phyloP scores from a whole-genome alignment of 306 rosid species.

The Cajanus cajan region DNA sequence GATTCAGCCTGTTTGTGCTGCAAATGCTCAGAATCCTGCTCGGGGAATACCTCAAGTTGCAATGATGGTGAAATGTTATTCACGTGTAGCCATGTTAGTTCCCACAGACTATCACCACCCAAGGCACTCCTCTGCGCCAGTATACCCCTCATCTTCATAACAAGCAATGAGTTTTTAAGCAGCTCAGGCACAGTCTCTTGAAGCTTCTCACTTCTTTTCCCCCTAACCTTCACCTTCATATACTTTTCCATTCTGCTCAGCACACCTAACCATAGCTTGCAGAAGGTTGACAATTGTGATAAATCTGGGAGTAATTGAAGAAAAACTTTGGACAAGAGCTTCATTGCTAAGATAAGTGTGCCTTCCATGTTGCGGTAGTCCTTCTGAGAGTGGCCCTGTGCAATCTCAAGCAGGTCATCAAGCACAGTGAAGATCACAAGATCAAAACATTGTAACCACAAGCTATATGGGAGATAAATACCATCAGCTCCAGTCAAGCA shows the following conservation, averaged over 20 bases:
- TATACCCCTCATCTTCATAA: slow-evolving; percentile 75
- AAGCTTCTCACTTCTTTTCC: slow-evolving; percentile 87
- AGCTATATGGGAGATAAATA: slow-evolving; percentile 52
- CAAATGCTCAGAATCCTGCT: slow-evolving; percentile 61
- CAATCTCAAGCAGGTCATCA: slow-evolving; percentile 92
- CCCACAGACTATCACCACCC: slow-evolving; percentile 98
- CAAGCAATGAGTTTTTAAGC: slow-evolving; percentile 77
- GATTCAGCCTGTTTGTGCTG: slow-evolving; percentile 47
- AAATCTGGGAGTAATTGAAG: slow-evolving; percentile 74
- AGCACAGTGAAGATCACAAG: slow-evolving; percentile 89
- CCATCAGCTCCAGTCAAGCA: slow-evolving; percentile 82
- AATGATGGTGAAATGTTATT: slow-evolving; percentile 77
- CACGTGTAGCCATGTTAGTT: slow-evolving; percentile 91
- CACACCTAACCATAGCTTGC: slow-evolving; percentile 96
- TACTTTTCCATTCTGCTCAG: slow-evolving; percentile 93
- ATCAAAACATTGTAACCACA: slow-evolving; percentile 90
- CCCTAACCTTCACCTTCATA: slow-evolving; percentile 78
- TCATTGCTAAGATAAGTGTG: slow-evolving; percentile 79
- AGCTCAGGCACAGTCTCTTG: slow-evolving; percentile 85
- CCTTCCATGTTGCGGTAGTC: slow-evolving; percentile 98
- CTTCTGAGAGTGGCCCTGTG: slow-evolving; percentile 86
- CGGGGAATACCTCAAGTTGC: slow-evolving; percentile 87
- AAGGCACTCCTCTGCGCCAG: slow-evolving; percentile 79
- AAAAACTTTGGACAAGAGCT: slow-evolving; percentile 85
- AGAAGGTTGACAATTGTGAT: slow-evolving; percentile 74